Conservation (phyloP, 495 filamentous ascomycete genomes). For the Trichoderma parareesei region DNA sequence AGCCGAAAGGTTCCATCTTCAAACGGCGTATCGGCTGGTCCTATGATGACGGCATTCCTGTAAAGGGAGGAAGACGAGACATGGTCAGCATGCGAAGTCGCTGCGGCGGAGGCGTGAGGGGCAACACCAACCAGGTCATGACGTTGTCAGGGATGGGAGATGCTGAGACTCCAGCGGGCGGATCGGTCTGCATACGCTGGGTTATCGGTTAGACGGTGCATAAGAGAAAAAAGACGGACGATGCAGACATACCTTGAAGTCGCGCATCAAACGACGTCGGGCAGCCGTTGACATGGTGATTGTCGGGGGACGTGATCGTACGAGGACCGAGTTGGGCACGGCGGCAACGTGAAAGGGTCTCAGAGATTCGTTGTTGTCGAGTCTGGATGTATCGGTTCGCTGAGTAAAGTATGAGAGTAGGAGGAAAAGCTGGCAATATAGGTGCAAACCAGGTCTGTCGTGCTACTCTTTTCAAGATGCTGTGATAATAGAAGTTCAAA, state of each 20-base stretch:
- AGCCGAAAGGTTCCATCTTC: constrained; percentile 97
- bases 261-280: constrained; percentile 90
- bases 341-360: too few species aligned
- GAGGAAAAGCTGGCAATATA: neutral
- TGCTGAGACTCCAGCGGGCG: constrained; percentile 92
- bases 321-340: too few species aligned
- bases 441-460: neutral
- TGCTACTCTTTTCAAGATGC: neutral
- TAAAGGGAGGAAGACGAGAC: neutral
- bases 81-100: neutral
- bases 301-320: neutral
- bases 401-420: too few species aligned
- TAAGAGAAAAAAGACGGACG: neutral
- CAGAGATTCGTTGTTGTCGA: too few species aligned
- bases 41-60: constrained; percentile 99
- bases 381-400: too few species aligned
- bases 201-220: constrained; percentile 12
- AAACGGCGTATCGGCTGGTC: constrained; percentile 93
- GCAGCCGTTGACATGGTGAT: constrained; percentile 81
- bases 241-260: constrained; percentile 74
- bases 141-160: constrained; percentile 97
- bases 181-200: constrained; percentile 98
- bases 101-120: constrained; percentile 7
- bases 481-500: neutral
- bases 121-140: constrained; percentile 80